Base-by-base conservation (phyloP, 345 rosid genomes). In the Hibiscus mutabilis region DNA sequence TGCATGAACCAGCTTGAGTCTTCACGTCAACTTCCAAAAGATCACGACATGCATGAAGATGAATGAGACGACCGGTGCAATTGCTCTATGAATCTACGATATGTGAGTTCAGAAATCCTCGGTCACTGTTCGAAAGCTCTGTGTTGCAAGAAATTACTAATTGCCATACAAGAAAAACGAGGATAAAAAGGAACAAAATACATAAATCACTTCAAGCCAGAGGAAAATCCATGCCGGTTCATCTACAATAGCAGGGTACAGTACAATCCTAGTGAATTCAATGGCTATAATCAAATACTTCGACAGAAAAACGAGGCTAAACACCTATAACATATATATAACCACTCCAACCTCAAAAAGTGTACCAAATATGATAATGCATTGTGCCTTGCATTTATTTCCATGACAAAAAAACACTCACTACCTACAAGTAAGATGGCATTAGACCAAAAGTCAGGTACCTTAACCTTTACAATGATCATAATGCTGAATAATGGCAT, bases 401-500 rank as follows among this genome's bases (percentile, higher is more conserved):
- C 33, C 49, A 25, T n/a, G 44, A 60, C 33, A 40, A 69, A 53
- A 37, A 19, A 57, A 60, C 60, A 25, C 18, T 22, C 22, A 42
- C 22, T 46, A 71, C 60, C 58, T 71, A 71, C 66, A 44, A 44
- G 66, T 12, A 57, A 13, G 74, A 25, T 44, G 55, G 55, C n/a
- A 25, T 57, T n/a, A 46, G 58, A n/a, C 27, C 44, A 46, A 46
- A 24, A 14, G 19, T 27, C 0, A 4, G 57, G 58, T 42, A 44
- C 46, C 74, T 70, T 44, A 56, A 44, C 44, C 27, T 53, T 25
- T 71, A 56, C 31, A 37, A 7, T 14, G 64, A 37, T 57, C 75
- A 52, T 52, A 56, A 55, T 31, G 61, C 40, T 18, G 75, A 74
- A 33, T 68, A 70, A 37, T 18, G 69, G 72, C 78, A 69, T 52